Base-by-base conservation (phyloP, 2,329 filamentous ascomycete genomes). In the Pseudopyricularia javanii region DNA sequence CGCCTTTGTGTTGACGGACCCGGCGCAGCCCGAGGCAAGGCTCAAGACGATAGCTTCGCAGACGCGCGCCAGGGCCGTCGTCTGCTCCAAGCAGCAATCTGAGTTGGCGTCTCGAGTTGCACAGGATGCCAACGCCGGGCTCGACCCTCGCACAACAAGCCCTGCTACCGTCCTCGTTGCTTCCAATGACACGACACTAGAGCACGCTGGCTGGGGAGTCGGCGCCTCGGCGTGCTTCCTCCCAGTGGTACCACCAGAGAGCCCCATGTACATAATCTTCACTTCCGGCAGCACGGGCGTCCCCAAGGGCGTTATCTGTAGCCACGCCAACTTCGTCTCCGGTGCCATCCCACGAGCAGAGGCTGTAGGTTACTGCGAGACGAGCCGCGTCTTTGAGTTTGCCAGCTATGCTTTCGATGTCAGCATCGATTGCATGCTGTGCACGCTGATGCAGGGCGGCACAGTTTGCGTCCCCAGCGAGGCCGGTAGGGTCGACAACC, bases 351-450 rank as follows among this genome's bases (percentile, higher is more conserved):
- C 1, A n/a, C 43, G 4, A 66, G 67, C 1, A 67, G 69, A 52
- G 17, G 40, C 50, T 8, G 50, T 52, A 11, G 50, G 50, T 17
- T 52, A 52, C 50, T n/a, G 50, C 28, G 28, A 22, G 24, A 30
- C 17, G 1, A 50, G 54, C 35, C 57, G 59, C 4, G 62, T 71
- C 3, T 61, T 69, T 2, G 71, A 74, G 53, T 49, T 70, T 43
- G 66, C 74, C 62, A 73, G 71, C 1, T 59, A 64, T 0, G 67
- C 59, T 0, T 75, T 75, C 53, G 72, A 74, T 56, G 69, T 67
- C n/a, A 66, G 63, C 52, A 70, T 74, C 9, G 63, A 69, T 33
- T 52, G 50, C 30, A 53, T 70, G 57, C 65, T 67, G 51, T 65
- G 62, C 11, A 65, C 68, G 3, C 60, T 70, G 22, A 59, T 64